Base-by-base conservation (phyloP, 352 stramenopile genomes). In the Phytophthora pisi region DNA sequence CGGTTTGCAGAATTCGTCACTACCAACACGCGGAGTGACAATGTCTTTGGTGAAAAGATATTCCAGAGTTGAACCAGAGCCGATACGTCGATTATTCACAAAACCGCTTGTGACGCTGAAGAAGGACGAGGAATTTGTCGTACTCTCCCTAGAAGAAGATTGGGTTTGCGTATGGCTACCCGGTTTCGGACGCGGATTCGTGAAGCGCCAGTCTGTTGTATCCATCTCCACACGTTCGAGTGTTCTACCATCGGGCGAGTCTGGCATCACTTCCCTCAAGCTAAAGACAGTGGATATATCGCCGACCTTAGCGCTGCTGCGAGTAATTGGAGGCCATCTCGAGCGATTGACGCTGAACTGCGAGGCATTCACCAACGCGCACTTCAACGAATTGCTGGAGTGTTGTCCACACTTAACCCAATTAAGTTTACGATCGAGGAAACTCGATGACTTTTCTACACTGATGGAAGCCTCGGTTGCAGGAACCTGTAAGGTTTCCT, bases 141-240 rank as follows among this genome's bases (percentile, higher is more conserved):
- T 73, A 9, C 15, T 77, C 3, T 54, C 20, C 45, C 30, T 38
- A 15, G 30, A 28, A 20, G 16, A 63, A 10, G 52, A 56, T 16
- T 77, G 64, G 69, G 34, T 73, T 31, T 76, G 64, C 23, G 42
- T 76, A 8, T 64, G 64, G 3, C 23, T 73, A 20, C 58, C 68
- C 8, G 55, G 69, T 8, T 61, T 70, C 15, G 69, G 60, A 26
- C 63, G 59, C 30, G 68, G 68, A 23, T 72, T 64, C 30, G 51
- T 76, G 11, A 47, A 67, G 40, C 53, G 51, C 1, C 30, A 47
- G 18, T 73, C 31, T 0, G 46, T 67, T 16, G 31, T 58, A 31
- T 66, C 68, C 1, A 53, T 65, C 20, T 23, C 38, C 42, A 42
- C 30, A 16, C 30, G 9, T 15, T 51, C 57, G 31, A 60, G 9